These are phyloP conservation scores for Tolypocladium endophyticum DNA, from an alignment of 2,329 filamentous ascomycete species.

Conservation along the genomic window DNA sequence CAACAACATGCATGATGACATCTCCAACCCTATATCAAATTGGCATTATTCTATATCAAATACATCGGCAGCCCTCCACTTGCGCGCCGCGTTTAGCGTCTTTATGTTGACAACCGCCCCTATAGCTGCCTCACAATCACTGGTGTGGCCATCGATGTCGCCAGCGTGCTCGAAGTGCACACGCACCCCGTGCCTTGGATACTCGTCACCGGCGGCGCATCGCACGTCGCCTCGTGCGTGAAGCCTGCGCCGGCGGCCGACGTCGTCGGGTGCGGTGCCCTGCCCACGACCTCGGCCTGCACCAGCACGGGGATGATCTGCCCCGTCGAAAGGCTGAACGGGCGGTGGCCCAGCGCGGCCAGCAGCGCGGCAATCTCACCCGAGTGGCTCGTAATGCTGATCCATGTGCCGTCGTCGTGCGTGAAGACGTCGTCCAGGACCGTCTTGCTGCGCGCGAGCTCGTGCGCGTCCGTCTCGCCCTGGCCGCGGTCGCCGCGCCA, in stretches of 20 bases:
- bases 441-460: conserved; percentile 36
- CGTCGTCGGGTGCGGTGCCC: conserved; percentile 16
- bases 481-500: conserved; percentile 31
- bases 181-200: conserved; percentile 29
- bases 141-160: neutral
- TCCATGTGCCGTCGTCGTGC: conserved; percentile 40
- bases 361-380: conserved; percentile 45
- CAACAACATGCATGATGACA: neutral
- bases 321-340: conserved; percentile 54
- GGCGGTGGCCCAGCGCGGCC: conserved; percentile 47
- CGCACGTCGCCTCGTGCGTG: conserved; percentile 31
- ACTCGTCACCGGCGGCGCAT: conserved; percentile 32
- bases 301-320: conserved; percentile 59
- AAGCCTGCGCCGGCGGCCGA: conserved; percentile 17
- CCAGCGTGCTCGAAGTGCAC: conserved; percentile 15
- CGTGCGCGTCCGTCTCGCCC: conserved; percentile 33
- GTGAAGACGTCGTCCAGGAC: conserved; percentile 48
- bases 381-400: conserved; percentile 50
- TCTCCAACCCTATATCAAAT: neutral
- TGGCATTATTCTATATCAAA: neutral
- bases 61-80: neutral
- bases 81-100: neutral
- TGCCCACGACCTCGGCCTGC: conserved; percentile 36
- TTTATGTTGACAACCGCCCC: neutral
- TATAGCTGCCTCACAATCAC: neutral